phyloP scores from a whole-genome alignment of 164 flowering plant species.

The Sextonia rubra region DNA sequence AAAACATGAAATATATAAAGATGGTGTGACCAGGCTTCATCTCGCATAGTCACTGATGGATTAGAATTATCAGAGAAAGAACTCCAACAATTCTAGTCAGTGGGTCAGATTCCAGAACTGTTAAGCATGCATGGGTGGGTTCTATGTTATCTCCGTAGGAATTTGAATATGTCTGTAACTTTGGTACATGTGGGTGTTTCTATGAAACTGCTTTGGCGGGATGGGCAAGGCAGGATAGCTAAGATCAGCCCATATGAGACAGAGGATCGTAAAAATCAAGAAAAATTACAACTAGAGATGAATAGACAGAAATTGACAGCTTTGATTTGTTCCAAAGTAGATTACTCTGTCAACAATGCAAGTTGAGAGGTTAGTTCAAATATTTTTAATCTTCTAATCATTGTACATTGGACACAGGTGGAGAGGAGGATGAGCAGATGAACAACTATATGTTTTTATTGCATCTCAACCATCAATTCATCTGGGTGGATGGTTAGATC shows the following conservation, averaged over 20 bases:
- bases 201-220: neutral
- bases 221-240: constrained; percentile 14
- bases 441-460: neutral
- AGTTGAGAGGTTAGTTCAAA: neutral
- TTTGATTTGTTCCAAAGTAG: constrained; percentile 1
- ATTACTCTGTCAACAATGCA: neutral
- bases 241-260: neutral
- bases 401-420: neutral
- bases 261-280: constrained; percentile 1
- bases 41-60: neutral
- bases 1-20: neutral
- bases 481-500: neutral
- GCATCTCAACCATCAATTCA: neutral
- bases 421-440: neutral
- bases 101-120: neutral
- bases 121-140: too few relatives aligned
- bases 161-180: neutral
- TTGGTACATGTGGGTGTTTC: neutral
- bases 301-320: neutral
- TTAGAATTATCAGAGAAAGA: neutral
- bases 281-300: neutral
- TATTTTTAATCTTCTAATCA: neutral
- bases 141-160: too few relatives aligned
- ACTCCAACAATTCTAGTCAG: neutral
- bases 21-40: neutral